These are phyloP conservation scores for Rhododendron mucronatum DNA, from an alignment of 148 eudicot genomes.

Conservation along the genomic window DNA sequence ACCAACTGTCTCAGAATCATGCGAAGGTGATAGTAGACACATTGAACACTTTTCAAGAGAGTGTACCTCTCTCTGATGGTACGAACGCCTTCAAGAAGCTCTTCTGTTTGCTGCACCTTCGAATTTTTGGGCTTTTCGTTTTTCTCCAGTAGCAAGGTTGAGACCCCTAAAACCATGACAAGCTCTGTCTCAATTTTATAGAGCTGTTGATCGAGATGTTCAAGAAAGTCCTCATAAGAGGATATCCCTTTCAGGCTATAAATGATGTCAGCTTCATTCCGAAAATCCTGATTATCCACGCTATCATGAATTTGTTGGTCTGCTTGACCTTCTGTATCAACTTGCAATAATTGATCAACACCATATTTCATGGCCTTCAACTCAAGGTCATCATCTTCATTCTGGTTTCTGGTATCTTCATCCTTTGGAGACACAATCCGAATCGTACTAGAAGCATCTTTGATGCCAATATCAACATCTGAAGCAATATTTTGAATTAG, in stretches of 20 bases:
- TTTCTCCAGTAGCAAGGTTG: conserved; percentile 30
- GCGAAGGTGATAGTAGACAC: background rate
- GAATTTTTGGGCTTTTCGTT: conserved; percentile 34
- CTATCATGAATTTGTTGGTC: conserved; percentile 10
- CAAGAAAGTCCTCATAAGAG: conserved; percentile 53
- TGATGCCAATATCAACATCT: conserved; percentile 42
- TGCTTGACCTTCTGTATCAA: conserved; percentile 9
- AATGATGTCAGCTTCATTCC: conserved; percentile 15
- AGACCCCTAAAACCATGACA: conserved; percentile 34
- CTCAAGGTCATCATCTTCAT: conserved; percentile 19
- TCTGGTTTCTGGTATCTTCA: conserved; percentile 19
- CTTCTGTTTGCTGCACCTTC: conserved; percentile 38
- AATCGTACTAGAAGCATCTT: conserved; percentile 37
- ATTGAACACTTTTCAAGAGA: background rate
- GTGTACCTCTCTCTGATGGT: conserved; percentile 59
- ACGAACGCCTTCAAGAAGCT: conserved; percentile 48
- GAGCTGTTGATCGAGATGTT: conserved; percentile 54
- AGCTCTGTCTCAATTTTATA: conserved; percentile 54
- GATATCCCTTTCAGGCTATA: conserved; percentile 30
- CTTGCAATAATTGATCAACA: conserved; percentile 22
- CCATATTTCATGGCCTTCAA: conserved; percentile 7
- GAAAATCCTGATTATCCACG: conserved; percentile 2
- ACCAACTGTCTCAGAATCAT: background rate
- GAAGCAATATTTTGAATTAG: conserved; percentile 52
- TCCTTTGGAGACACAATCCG: conserved; percentile 59